These are phyloP conservation scores for Yamadazyma dendronema DNA, from an alignment of 1,139 yeast genomes.

Conservation along the genomic window DNA sequence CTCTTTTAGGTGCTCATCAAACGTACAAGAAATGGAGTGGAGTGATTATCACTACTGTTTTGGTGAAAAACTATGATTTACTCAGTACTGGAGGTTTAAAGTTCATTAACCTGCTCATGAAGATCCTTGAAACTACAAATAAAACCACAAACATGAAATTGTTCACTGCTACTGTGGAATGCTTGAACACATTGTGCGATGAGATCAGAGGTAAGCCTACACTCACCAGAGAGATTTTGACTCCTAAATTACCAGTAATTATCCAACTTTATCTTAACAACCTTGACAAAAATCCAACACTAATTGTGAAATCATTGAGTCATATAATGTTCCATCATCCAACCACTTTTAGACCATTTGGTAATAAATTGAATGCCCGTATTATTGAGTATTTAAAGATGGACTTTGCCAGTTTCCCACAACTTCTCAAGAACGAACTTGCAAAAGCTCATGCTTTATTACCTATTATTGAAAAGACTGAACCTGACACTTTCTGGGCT, in stretches of 20 bases:
- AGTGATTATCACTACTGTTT: conserved; percentile 50
- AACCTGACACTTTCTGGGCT: conserved; percentile 52
- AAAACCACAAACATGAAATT: conserved; percentile 38
- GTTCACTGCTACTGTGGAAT: conserved; percentile 49
- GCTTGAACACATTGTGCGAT: conserved; percentile 48
- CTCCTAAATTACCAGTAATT: conserved; percentile 71
- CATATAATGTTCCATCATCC: conserved; percentile 57
- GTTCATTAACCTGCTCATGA: conserved; percentile 54
- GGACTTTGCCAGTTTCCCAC: conserved; percentile 32
- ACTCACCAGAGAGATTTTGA: conserved; percentile 76
- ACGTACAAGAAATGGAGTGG: conserved; percentile 62
- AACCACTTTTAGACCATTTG: conserved; percentile 80
- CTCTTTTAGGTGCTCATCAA: conserved; percentile 50
- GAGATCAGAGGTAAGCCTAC: conserved; percentile 78
- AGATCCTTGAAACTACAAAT: conserved; percentile 54
- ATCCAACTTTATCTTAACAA: conserved; percentile 53
- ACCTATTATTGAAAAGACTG: conserved; percentile 53
- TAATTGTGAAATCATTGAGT: conserved; percentile 49
- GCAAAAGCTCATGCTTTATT: conserved; percentile 57
- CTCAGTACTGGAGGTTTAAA: conserved; percentile 58
- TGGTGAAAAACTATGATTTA: conserved; percentile 51
- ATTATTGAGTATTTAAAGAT: conserved; percentile 36
- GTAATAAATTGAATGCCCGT: conserved; percentile 54
- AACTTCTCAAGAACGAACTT: conserved; percentile 37
- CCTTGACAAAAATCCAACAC: conserved; percentile 36